Evolutionary conservation across 208 protist genomes (phyloP).

Genomic region (Trypanosoma congolense): DNA sequence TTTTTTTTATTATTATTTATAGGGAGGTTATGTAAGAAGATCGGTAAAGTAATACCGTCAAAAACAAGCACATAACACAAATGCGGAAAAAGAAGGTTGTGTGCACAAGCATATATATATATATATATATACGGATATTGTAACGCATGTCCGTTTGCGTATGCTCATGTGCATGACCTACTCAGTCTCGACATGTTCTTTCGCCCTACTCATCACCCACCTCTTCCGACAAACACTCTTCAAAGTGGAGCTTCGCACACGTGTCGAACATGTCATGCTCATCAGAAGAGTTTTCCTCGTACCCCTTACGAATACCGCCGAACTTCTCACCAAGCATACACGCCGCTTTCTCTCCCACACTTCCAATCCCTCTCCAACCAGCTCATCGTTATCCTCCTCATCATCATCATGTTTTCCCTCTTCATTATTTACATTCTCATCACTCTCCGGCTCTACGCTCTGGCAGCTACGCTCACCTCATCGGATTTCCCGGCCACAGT

Average conservation of each 20-base stretch:
- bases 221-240: conserved; percentile 16
- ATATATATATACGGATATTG: conserved; percentile 11
- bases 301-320: conserved; percentile 7
- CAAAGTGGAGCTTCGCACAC: conserved; percentile 31
- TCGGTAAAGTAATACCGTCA: background rate
- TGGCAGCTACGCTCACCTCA: too few relatives aligned
- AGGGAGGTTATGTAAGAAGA: too few relatives aligned
- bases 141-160: conserved; percentile 6
- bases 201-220: conserved; percentile 3
- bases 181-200: background rate
- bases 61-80: conserved; percentile 6
- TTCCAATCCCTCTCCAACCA: conserved; percentile 4
- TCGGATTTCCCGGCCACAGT: too few relatives aligned
- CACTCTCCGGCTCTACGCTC: too few relatives aligned
- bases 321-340: conserved; percentile 12
- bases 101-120: conserved; percentile 12
- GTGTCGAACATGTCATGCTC: conserved; percentile 40
- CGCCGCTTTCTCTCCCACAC: conserved; percentile 18
- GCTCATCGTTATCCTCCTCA: background rate
- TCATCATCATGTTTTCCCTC: too few relatives aligned
- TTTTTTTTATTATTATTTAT: too few relatives aligned
- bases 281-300: conserved; percentile 5
- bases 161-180: too few relatives aligned
- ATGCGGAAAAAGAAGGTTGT: conserved; percentile 2
- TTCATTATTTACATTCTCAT: too few relatives aligned